These are phyloP conservation scores for Fomes fomentarius DNA, from an alignment of 1,284 basidiomycete species.

Conservation along the genomic window DNA sequence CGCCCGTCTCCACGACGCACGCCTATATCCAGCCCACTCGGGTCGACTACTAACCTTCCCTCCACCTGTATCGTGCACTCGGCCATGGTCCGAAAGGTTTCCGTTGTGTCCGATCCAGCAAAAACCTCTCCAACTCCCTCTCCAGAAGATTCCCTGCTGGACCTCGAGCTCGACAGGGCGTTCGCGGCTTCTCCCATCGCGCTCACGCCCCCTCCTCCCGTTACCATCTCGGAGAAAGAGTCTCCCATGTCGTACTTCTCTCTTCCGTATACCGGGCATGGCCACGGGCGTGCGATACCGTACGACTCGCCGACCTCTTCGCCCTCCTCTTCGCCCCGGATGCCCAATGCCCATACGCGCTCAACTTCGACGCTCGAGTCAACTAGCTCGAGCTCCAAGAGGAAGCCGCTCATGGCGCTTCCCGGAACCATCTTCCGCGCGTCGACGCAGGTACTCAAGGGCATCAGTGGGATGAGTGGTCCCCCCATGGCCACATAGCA, in stretches of 20 bases:
- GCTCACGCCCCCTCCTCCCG: constrained; percentile 6
- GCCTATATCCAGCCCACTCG: constrained; percentile 37
- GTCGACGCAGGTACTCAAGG: constrained; percentile 49
- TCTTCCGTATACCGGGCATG: not conserved
- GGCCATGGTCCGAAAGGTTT: not conserved
- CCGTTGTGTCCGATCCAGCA: not conserved
- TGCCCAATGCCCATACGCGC: constrained; percentile 7
- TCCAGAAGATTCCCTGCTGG: constrained; percentile 1
- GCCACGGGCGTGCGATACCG: not conserved
- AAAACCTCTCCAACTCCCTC: not conserved
- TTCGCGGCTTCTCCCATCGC: constrained; percentile 8
- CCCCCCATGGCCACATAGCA: constrained; percentile 14
- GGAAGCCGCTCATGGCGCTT: constrained; percentile 18
- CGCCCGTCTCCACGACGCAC: constrained; percentile 46
- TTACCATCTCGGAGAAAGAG: not conserved
- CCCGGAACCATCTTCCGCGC: constrained; percentile 27
- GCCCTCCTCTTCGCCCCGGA: constrained; percentile 15
- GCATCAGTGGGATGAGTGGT: constrained; percentile 25
- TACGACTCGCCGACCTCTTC: constrained; percentile 7
- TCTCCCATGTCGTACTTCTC: constrained; percentile 4
- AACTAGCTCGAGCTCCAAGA: not conserved
- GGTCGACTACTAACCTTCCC: constrained; percentile 37
- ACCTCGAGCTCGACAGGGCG: not conserved
- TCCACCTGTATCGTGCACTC: constrained; percentile 2
- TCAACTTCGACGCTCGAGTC: constrained; percentile 3